Evolutionary conservation across 129 eudicot genomes (phyloP), one percentile per base, ranked within the genome.

Genomic region (Chrysanthemum seticuspe): DNA sequence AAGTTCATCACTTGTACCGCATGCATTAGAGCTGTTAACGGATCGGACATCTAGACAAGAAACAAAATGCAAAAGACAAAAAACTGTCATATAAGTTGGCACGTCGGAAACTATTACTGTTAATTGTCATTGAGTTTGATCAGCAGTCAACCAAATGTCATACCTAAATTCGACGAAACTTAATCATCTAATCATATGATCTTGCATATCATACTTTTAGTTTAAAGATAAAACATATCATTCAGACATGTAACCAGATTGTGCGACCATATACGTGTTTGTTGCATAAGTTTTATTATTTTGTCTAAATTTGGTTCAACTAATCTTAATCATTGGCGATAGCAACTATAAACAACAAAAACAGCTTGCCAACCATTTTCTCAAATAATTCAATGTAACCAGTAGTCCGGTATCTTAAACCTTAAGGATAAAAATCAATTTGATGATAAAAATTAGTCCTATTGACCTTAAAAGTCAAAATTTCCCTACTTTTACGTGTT

Each of bases 1-100:
- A 91, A 74, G 83, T 86, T 91, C 93, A 88, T 90, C 23, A 90
- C 94, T 87, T 90, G 97, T 50, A 90, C 97, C 13, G 97, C 97
- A 34, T 90, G 97, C 97, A 91, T 91, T 40, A 91, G 79, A 53
- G 97, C 97, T 5, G 97, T 91, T 76, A 91, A 79, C 25, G 97
- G 97, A 85, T 91, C 97, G 9, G 97, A 86, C 97, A 91, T 91
- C 97, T 87, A 82, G 67, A 76, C 70, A 72, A 47, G 50, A 75
- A 58, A 65, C 4, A 65, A 50, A 68, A 53, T 53, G 15, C 52
- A 59, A 64, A 29, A 19, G 27, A 13, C 31, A 61, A 8, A 8
- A 61, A 25, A 25, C 8, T 0, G 44, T 61, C 65, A 25, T 61
- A 12, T 9, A 25, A 10, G 40, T 61, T 61, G 5, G 5, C 8